Conservation (phyloP, 257 asterid genomes). For the Rehmannia glutinosa region DNA sequence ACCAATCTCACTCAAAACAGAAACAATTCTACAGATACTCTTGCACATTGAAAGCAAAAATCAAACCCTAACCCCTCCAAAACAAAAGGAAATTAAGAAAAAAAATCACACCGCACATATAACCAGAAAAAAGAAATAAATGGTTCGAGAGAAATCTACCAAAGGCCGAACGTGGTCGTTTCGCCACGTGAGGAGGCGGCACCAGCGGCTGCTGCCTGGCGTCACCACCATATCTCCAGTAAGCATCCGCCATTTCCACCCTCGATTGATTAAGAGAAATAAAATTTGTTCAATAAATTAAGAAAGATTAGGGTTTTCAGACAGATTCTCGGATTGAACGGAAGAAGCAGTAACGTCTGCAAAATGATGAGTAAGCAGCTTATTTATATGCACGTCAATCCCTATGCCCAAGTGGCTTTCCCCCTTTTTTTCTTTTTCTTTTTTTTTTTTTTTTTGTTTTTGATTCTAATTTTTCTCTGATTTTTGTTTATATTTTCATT, state of each 20-base stretch:
- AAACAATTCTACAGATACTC: background rate
- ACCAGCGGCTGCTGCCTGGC: slow-evolving; percentile 38
- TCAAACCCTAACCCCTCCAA: background rate
- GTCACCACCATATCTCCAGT: slow-evolving; percentile 52
- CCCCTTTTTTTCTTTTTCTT: too few relatives aligned
- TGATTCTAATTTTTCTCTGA: too few relatives aligned
- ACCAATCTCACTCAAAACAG: background rate
- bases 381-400: too few relatives aligned
- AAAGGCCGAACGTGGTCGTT: slow-evolving; percentile 57
- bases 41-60: background rate
- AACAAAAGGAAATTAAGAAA: background rate
- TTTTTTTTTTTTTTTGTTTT: too few relatives aligned
- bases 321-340: slow-evolving; percentile 4
- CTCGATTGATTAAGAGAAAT: background rate
- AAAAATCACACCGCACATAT: background rate
- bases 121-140: background rate
- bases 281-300: background rate
- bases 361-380: too few relatives aligned
- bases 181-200: slow-evolving; percentile 31
- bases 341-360: background rate
- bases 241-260: slow-evolving; percentile 48
- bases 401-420: too few relatives aligned
- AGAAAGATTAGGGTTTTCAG: slow-evolving; percentile 12
- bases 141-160: slow-evolving; percentile 29
- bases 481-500: too few relatives aligned